Evolutionary conservation across 164 flowering plant genomes (phyloP).

Genomic region (Litsea cubeba): DNA sequence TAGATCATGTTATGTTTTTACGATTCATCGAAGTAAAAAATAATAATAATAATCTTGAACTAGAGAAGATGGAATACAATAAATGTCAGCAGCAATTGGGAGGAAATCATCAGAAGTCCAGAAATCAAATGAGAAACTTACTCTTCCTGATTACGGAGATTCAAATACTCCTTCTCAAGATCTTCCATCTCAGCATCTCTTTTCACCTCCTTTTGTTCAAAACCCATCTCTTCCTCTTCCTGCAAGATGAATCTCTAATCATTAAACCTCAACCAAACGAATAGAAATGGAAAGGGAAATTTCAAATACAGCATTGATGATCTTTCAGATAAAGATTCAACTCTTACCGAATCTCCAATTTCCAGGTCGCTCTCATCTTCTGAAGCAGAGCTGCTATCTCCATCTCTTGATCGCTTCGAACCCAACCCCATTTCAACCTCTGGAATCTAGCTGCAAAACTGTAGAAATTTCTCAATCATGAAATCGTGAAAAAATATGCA

Average conservation of each 20-base stretch:
- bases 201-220: constrained; percentile 6
- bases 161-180: constrained; percentile 64
- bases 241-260: constrained; percentile 1
- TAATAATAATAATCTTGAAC: too few relatives aligned
- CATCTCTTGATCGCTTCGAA: constrained; percentile 21
- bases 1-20: too few relatives aligned
- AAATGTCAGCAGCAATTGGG: too few relatives aligned
- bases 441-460: background rate
- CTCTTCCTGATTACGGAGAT: constrained; percentile 58
- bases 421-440: constrained; percentile 24
- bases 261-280: background rate
- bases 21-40: too few relatives aligned
- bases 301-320: background rate
- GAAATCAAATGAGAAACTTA: constrained; percentile 27
- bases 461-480: too few relatives aligned
- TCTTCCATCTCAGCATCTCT: constrained; percentile 68
- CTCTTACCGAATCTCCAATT: constrained; percentile 13
- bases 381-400: constrained; percentile 13
- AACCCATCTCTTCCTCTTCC: constrained; percentile 18
- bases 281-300: background rate
- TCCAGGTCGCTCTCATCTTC: constrained; percentile 31
- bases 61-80: too few relatives aligned
- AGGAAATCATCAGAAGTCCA: too few relatives aligned
- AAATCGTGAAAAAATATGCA: too few relatives aligned
- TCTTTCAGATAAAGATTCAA: background rate